Evolutionary conservation across 2,329 filamentous ascomycete genomes (phyloP).

Genomic region (Penicillium rolfsii): DNA sequence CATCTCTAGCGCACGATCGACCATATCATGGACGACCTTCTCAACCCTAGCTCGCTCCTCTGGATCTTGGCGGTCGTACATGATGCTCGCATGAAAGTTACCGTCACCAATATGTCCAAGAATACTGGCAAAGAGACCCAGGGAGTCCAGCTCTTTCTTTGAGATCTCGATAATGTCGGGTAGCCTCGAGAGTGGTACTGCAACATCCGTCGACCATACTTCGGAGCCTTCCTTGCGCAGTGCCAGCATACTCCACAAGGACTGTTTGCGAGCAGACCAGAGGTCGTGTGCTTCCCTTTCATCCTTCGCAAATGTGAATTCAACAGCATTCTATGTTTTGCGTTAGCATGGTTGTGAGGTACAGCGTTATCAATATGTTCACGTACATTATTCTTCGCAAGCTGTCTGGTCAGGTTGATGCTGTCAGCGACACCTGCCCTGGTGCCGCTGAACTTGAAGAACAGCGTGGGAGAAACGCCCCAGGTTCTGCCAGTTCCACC

Average conservation of each 20-base stretch:
- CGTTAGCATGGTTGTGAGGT: background rate
- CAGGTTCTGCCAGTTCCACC: conserved; percentile 59
- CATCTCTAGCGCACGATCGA: conserved; percentile 87
- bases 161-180: conserved; percentile 74
- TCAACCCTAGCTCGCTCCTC: conserved; percentile 76
- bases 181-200: conserved; percentile 63
- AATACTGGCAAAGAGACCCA: conserved; percentile 84
- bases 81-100: conserved; percentile 92
- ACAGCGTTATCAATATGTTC: background rate
- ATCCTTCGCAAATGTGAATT: conserved; percentile 60
- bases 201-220: conserved; percentile 65
- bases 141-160: conserved; percentile 84
- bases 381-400: conserved; percentile 62
- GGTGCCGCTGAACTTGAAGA: conserved; percentile 71
- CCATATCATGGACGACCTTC: conserved; percentile 84
- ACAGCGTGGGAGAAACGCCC: conserved; percentile 47
- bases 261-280: conserved; percentile 65
- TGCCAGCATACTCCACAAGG: conserved; percentile 64
- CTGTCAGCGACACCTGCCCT: conserved; percentile 78
- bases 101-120: conserved; percentile 91
- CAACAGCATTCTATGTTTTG: conserved; percentile 44
- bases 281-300: conserved; percentile 59
- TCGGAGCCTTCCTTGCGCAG: conserved; percentile 59
- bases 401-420: conserved; percentile 67
- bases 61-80: conserved; percentile 74